Percentiles rank a stretch among this genome's conserved stretches.
Evolutionary conservation across 2,329 filamentous ascomycete species (phyloP).

Genomic region (Trichophyton benhamiae): DNA sequence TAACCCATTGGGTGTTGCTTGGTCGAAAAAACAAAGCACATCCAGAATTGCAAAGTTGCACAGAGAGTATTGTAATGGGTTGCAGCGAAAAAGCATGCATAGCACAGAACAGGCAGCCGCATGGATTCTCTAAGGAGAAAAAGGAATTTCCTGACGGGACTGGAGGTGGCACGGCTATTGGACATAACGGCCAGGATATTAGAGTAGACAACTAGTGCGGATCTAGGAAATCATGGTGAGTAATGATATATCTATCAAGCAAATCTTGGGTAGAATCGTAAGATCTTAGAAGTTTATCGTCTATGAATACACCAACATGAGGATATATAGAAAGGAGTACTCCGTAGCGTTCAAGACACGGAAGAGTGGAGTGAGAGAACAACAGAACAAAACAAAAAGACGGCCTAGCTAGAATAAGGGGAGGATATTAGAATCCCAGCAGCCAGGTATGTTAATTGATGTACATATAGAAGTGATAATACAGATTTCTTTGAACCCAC

Average conservation of each 20-base stretch:
- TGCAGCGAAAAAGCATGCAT: neutral
- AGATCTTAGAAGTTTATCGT: neutral
- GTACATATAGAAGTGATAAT: slow-evolving; percentile 1
- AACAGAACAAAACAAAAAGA: neutral
- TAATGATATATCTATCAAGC: neutral
- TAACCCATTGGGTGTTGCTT: neutral
- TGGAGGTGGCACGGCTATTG: neutral
- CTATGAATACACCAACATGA: neutral
- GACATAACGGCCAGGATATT: neutral
- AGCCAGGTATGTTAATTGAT: neutral
- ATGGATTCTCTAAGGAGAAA: neutral
- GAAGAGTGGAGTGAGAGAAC: neutral
- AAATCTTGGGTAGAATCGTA: neutral
- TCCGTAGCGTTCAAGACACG: neutral
- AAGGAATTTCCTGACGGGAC: neutral
- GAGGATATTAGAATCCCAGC: neutral
- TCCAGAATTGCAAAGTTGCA: neutral
- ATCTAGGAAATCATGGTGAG: neutral
- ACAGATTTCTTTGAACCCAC: neutral
- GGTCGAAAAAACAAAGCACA: neutral
- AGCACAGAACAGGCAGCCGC: neutral
- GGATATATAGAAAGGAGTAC: neutral
- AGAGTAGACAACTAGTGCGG: too few relatives aligned
- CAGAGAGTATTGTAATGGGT: neutral
- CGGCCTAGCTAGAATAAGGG: neutral